Base-by-base conservation (phyloP, 2,329 filamentous ascomycete species). In the Juglanconis oblonga region DNA sequence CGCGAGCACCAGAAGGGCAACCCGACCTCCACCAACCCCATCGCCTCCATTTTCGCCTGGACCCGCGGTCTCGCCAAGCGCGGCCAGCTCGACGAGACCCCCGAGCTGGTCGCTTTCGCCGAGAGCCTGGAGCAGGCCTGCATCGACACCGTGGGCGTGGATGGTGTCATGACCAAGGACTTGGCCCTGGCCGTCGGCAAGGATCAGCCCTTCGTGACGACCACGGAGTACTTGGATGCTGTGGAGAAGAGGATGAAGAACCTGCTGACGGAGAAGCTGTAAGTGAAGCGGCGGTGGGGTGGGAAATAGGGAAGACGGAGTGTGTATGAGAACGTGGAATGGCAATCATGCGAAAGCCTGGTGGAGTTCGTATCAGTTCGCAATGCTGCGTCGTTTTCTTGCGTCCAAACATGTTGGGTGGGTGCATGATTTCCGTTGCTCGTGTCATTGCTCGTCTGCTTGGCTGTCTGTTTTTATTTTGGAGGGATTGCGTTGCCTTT, bases 91-190 rank as follows among this genome's bases (percentile, higher is more conserved):
- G 95, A 99, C 77, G 81, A 86, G 56, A 97, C 92, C n/a, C 93
- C 93, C 35, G 93, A 97, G 67, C 82, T 99, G 33, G 87, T 97
- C 62, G 85, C 90, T 54, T 99, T 97, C 71, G 95, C 94, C 61
- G 91, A 98, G 81, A 86, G 84, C 72, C 85, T 99, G 58, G 95
- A 99, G 84, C 84, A 90, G 76, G 95, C 95, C 42, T 97, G 95
- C 76, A 83, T 97, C 62, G 92, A 98, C 76, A 94, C 94, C 32
- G 95, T 99, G 67, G 91, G 98, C 74, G 77, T 90, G 61, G 94
- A 98, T 73, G 91, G 91, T 64, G 90, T 98, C 80, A 99, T 98
- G 95, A 99, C 95, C 76, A 99, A 99, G 87, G 95, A 99, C 77
- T 79, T 99, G 69, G 95, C 95, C n/a, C 85, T 98, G 62, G 90